Conservation (phyloP, 1,284 basidiomycete genomes). For the Ceratobasidium sp. region DNA sequence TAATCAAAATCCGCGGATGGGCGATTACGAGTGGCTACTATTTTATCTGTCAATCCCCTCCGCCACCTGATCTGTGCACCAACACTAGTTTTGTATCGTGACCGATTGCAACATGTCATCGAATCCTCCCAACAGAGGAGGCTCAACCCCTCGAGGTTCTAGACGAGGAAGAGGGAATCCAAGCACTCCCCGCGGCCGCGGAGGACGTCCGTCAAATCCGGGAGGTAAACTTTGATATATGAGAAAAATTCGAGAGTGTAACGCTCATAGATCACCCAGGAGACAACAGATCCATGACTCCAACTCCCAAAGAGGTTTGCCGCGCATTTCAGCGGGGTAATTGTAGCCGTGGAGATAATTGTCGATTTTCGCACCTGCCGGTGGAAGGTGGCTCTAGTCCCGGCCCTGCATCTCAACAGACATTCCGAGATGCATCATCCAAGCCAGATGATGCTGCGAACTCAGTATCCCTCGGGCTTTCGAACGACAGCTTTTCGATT, state of each 20-base stretch:
- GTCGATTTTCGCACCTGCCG: background rate
- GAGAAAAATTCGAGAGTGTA: background rate
- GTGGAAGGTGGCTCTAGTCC: background rate
- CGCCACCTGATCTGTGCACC: background rate
- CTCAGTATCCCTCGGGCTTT: constrained; percentile 1
- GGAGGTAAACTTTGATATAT: background rate
- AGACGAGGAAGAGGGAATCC: background rate
- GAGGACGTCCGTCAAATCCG: background rate
- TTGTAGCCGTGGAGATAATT: background rate
- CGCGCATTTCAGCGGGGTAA: constrained; percentile 11
- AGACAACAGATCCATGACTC: background rate
- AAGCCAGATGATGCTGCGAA: background rate
- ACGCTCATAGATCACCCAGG: background rate
- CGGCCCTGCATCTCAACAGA: background rate
- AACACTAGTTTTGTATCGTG: background rate
- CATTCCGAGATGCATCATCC: constrained; percentile 13
- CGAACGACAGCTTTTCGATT: constrained; percentile 19
- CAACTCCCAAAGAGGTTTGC: background rate
- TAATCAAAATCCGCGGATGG: constrained; percentile 23
- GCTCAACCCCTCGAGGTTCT: background rate
- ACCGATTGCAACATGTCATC: constrained; percentile 7
- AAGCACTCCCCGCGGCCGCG: constrained; percentile 11
- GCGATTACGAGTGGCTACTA: constrained; percentile 29
- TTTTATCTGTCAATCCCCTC: background rate
- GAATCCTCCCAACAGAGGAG: constrained; percentile 9